Percentiles rank a stretch among this genome's conserved stretches.
Evolutionary conservation across 805 yeast genomes (phyloP).

Genomic region (Blastobotrys chiropterorum): DNA sequence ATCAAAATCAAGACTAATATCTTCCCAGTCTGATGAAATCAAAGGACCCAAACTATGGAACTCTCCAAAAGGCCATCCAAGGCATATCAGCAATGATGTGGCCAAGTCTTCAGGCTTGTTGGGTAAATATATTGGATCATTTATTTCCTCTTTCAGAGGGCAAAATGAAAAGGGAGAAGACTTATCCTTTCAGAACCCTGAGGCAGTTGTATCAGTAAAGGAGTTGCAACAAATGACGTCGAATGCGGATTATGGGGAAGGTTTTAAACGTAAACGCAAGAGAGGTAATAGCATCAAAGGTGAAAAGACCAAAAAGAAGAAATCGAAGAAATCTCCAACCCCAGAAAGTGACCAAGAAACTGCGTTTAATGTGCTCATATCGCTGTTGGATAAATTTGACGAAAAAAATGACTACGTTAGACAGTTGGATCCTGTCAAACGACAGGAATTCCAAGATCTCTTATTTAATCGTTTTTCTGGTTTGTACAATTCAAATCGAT

Average conservation of each 20-base stretch:
- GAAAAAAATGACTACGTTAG: not conserved
- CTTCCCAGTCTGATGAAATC: not conserved
- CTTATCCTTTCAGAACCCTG: not conserved
- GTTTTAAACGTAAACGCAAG: constrained; percentile 10
- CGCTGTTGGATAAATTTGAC: not conserved
- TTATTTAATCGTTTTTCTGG: not conserved
- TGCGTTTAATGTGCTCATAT: not conserved
- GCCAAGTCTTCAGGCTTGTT: not conserved
- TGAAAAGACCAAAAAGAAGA: not conserved
- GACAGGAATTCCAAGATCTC: not conserved
- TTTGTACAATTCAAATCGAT: not conserved
- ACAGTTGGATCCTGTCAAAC: not conserved
- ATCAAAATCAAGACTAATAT: not conserved
- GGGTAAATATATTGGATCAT: not conserved
- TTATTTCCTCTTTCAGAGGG: not conserved
- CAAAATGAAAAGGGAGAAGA: not conserved
- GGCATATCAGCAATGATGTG: not conserved
- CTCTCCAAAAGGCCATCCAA: not conserved
- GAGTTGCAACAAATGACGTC: constrained; percentile 8
- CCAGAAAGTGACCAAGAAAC: not conserved
- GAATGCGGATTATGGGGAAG: constrained; percentile 7
- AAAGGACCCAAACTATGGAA: not conserved
- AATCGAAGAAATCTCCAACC: not conserved
- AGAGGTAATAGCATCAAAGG: not conserved
- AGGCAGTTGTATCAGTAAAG: constrained; percentile 6